Conservation (phyloP, 2,329 filamentous ascomycete species). For the Colletotrichum tropicicola region DNA sequence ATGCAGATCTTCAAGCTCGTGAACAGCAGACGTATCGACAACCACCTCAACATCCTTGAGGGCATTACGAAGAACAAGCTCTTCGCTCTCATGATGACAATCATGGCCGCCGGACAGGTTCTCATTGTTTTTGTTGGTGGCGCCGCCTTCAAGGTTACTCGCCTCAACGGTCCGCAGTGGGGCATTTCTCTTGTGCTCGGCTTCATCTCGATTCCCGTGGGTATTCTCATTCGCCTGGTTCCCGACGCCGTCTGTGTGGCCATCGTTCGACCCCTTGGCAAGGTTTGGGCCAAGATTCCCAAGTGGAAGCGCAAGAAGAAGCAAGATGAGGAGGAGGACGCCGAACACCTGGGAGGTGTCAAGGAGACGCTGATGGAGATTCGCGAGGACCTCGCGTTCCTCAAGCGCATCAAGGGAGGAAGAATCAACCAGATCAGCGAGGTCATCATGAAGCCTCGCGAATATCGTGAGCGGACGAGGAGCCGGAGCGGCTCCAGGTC, state of each 20-base stretch:
- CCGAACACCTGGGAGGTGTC: slow-evolving; percentile 42
- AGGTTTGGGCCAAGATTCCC: slow-evolving; percentile 27
- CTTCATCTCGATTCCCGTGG: slow-evolving; percentile 72
- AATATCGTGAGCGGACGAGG: slow-evolving; percentile 40
- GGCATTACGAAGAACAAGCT: slow-evolving; percentile 74
- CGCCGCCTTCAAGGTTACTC: slow-evolving; percentile 63
- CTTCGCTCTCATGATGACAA: slow-evolving; percentile 73
- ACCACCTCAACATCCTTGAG: slow-evolving; percentile 80
- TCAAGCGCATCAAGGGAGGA: slow-evolving; percentile 68
- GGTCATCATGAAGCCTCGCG: slow-evolving; percentile 63
- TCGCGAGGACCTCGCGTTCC: slow-evolving; percentile 68
- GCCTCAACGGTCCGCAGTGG: slow-evolving; percentile 70
- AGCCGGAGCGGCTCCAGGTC: slow-evolving; percentile 31
- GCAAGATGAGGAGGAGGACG: slow-evolving; percentile 39
- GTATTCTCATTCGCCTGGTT: slow-evolving; percentile 68
- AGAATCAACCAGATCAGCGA: slow-evolving; percentile 68
- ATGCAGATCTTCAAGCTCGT: slow-evolving; percentile 85
- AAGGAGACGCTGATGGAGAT: slow-evolving; percentile 61
- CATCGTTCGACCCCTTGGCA: slow-evolving; percentile 33
- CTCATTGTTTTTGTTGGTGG: slow-evolving; percentile 79
- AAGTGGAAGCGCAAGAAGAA: slow-evolving; percentile 31
- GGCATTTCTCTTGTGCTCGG: slow-evolving; percentile 74
- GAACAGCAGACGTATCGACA: slow-evolving; percentile 79
- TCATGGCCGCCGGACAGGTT: slow-evolving; percentile 78
- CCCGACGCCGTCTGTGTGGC: slow-evolving; percentile 27